Evolutionary conservation across 2,329 filamentous ascomycete species (phyloP).

Genomic region (Gaeumannomyces tritici): DNA sequence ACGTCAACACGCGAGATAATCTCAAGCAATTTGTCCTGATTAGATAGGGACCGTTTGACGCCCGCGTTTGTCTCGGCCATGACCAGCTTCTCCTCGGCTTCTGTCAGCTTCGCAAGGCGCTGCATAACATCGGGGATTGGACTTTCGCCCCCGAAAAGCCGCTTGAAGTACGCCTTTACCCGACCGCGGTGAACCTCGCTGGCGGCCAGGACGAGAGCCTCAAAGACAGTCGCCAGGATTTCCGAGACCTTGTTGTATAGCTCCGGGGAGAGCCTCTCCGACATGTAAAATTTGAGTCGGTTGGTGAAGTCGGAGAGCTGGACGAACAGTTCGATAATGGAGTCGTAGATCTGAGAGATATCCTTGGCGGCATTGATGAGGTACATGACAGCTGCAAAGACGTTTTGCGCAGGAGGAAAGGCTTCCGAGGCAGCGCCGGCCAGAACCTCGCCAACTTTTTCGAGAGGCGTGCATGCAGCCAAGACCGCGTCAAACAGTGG

Average conservation of each 20-base stretch:
- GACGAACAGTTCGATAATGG: slow-evolving; percentile 1
- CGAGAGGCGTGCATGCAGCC: slow-evolving; percentile 1
- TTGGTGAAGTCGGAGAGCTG: slow-evolving; percentile 1
- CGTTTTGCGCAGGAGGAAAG: slow-evolving; percentile 1
- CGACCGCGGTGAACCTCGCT: slow-evolving; percentile 1
- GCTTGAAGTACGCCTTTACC: slow-evolving; percentile 1
- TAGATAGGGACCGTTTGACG: slow-evolving; percentile 1
- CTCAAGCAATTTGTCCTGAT: slow-evolving; percentile 2
- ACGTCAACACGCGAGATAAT: slow-evolving; percentile 1
- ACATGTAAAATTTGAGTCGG: slow-evolving; percentile 4
- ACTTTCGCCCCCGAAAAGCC: not conserved
- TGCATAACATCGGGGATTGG: not conserved
- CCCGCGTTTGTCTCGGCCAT: slow-evolving; percentile 2
- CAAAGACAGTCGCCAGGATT: slow-evolving; percentile 4
- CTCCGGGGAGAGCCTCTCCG: not conserved
- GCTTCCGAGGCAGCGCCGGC: slow-evolving; percentile 1
- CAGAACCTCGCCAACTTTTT: not conserved
- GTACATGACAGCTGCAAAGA: slow-evolving; percentile 3
- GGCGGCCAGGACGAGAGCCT: not conserved
- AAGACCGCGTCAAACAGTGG: slow-evolving; percentile 1
- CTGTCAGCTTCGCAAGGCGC: not conserved
- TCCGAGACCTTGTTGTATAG: slow-evolving; percentile 2
- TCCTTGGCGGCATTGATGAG: slow-evolving; percentile 3
- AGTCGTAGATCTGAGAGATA: slow-evolving; percentile 2
- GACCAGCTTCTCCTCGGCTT: not conserved